Evolutionary conservation across 331 rosid genomes (phyloP), one percentile per base, ranked within the genome.

Genomic region (Quercus lobata): DNA sequence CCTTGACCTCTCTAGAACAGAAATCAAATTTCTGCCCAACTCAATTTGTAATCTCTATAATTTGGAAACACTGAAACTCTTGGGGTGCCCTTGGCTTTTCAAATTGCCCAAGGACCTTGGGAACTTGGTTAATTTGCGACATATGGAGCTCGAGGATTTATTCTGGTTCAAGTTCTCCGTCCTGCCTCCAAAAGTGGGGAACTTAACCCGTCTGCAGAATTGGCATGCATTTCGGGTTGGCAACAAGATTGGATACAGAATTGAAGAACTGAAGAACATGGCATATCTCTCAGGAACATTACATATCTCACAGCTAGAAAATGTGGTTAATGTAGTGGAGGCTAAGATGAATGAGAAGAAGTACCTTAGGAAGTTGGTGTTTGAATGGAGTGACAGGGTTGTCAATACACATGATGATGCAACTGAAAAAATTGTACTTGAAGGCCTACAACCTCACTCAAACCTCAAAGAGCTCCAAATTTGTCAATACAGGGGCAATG

Each of bases 1-100:
- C 52, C 83, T 80, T 5, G 71, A 78, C 75, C 35, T 78, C 30
- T 78, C 82, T 29, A 71, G 19, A 19, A 80, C 84, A 62, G 79
- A 74, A 57, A 68, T 74, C 8, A 75, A 41, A 68, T 11, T 17
- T 37, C 79, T 80, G 7, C 84, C 84, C 0, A 66, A 74, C 25
- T 55, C 83, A 7, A 29, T 80, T 66, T 80, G 84, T 62, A 74
- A 57, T 12, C 75, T 80, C 55, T 80, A 56, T 55, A 69, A 75
- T 41, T 46, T 80, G 71, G 53, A 80, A 68, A 80, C 84, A 1
- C n/a, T 80, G 80, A 74, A 74, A 57, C 76, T 80, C 46, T 32
- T 56, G 41, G 65, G 57, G 4, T 80, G 84, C 53, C 55, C 49
- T 21, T 75, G 53, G 63, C 53, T 74, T 68, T 46, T 37, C 69